Conservation (phyloP, 805 yeast species). For the Candida rishiriensis region DNA sequence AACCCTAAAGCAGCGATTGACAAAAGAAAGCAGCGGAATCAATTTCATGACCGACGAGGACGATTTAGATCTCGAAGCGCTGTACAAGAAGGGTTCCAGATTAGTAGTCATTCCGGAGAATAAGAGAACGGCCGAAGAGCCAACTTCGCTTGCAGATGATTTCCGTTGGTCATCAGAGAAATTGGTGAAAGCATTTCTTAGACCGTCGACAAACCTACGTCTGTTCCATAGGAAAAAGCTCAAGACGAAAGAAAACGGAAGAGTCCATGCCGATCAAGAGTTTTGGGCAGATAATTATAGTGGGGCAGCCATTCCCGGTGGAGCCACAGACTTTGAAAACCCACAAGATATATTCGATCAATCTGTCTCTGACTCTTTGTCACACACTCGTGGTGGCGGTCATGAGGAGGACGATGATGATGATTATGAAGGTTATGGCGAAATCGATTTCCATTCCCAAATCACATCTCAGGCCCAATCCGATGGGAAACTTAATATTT, state of each 20-base stretch:
- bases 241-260: not conserved
- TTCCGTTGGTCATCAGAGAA: constrained; percentile 63
- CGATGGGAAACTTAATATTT: not conserved
- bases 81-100: constrained; percentile 22
- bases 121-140: constrained; percentile 25
- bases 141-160: constrained; percentile 29
- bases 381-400: constrained; percentile 22
- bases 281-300: constrained; percentile 68
- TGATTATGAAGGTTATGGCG: constrained; percentile 27
- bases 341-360: constrained; percentile 7
- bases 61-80: constrained; percentile 30
- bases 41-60: constrained; percentile 22
- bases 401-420: constrained; percentile 36
- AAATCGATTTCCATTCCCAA: constrained; percentile 7
- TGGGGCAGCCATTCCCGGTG: constrained; percentile 22
- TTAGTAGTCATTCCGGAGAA: constrained; percentile 41
- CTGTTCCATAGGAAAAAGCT: constrained; percentile 14
- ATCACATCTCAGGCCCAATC: constrained; percentile 3
- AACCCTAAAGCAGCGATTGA: constrained; percentile 20
- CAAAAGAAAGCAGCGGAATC: constrained; percentile 25
- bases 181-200: constrained; percentile 62
- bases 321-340: constrained; percentile 28
- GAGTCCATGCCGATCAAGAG: constrained; percentile 46
- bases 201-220: constrained; percentile 41
- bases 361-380: too few species aligned